Percentiles rank a stretch among this genome's conserved stretches.
Conservation (phyloP, 164 flowering plant genomes). For the Liriodendron chinense region DNA sequence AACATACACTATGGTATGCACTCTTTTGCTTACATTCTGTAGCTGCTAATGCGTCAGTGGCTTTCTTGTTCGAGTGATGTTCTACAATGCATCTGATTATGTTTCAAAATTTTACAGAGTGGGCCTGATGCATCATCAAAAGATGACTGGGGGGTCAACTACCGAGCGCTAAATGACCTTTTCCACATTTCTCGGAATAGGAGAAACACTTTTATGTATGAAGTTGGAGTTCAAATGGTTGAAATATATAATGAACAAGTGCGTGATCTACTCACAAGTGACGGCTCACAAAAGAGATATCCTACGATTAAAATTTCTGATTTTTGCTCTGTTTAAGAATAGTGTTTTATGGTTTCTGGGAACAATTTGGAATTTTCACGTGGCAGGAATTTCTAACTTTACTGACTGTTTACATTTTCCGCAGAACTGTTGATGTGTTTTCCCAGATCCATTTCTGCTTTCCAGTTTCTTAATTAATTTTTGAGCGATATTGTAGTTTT, state of each 20-base stretch:
- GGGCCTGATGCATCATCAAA: constrained; percentile 69
- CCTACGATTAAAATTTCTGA: constrained; percentile 34
- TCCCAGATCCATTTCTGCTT: not conserved
- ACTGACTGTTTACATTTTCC: not conserved
- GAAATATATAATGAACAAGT: constrained; percentile 98
- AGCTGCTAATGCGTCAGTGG: not conserved
- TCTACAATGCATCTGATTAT: not conserved
- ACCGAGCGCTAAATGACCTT: constrained; percentile 77
- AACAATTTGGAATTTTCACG: not conserved
- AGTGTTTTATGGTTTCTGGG: not conserved
- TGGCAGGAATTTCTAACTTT: not conserved
- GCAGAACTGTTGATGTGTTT: not conserved
- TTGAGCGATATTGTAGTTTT: not conserved
- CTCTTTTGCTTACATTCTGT: not conserved
- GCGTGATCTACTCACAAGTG: constrained; percentile 73
- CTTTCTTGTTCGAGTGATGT: not conserved
- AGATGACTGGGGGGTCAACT: constrained; percentile 77
- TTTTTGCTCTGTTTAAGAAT: not conserved
- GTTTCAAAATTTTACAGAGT: constrained; percentile 33
- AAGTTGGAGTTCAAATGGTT: constrained; percentile 85
- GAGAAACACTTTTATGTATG: constrained; percentile 53
- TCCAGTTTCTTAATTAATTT: no score
- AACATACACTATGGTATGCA: constrained; percentile 85
- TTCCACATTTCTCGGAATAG: constrained; percentile 67
- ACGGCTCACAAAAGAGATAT: constrained; percentile 72